Conservation (phyloP, 257 asterid species). For the Forsythia viridissima region DNA sequence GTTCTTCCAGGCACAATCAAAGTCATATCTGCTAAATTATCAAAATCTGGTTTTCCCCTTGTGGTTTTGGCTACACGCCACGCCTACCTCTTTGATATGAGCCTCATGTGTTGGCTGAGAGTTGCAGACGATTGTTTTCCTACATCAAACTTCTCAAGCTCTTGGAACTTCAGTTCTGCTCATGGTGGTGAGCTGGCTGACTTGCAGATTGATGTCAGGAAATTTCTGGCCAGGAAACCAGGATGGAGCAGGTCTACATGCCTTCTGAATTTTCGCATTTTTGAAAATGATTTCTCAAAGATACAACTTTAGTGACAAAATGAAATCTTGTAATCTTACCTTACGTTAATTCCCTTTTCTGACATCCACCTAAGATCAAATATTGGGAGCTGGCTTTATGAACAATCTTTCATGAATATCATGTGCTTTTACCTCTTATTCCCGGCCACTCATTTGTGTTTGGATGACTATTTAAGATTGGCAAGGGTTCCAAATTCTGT, state of each 20-base stretch:
- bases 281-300: background rate
- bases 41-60: conserved; percentile 88
- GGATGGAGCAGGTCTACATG: conserved; percentile 87
- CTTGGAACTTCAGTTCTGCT: conserved; percentile 76
- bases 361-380: background rate
- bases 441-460: background rate
- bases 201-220: conserved; percentile 89
- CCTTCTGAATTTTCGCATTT: conserved; percentile 6
- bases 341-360: background rate
- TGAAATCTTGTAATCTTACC: background rate
- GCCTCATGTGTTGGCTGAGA: conserved; percentile 93
- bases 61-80: conserved; percentile 90
- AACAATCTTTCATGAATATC: background rate
- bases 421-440: background rate
- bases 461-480: conserved; percentile 8
- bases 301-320: background rate
- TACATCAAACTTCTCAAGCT: conserved; percentile 89
- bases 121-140: conserved; percentile 96
- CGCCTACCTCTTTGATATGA: conserved; percentile 78
- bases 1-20: conserved; percentile 65
- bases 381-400: background rate
- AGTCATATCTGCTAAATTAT: conserved; percentile 87
- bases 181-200: conserved; percentile 93
- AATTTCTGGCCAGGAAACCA: conserved; percentile 86
- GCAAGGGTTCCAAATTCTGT: background rate